Evolutionary conservation across 306 rosid species (phyloP), one percentile per base, ranked within the genome.

Genomic region (Glycine soja): DNA sequence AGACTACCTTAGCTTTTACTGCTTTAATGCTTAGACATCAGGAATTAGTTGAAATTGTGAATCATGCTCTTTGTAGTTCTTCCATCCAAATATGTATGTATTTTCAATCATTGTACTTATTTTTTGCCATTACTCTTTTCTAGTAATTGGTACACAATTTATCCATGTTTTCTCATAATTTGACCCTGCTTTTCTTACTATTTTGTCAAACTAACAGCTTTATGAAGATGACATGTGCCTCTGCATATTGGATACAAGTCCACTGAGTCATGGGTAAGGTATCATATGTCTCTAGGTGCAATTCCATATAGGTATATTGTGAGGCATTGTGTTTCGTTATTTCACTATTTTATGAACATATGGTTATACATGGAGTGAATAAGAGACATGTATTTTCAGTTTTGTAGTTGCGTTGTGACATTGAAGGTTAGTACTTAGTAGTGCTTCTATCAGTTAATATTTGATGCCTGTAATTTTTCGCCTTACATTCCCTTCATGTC

Each of bases 211-310:
- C 70, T 75, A 88, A 70, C 97, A 93, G 99, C 88, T 95, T 30
- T 90, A 91, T 76, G 99, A 93, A 87, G 97, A 95, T 91, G 95
- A 93, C 75, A 45, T 18, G 65, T 93, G 97, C 92, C 82, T 91
- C 46, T 91, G 97, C 78, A 95, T 95, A 85, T 84, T 95, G 97
- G 99, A 95, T 74, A 84, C 84, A 42, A 90, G 75, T 84, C 99
- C 99, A 5, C 78, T 95, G 89, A 91, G 94, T 91, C 88, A 84
- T 91, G 99, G 99, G 97, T 95, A 95, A 92, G 97, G 95, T 92
- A 89, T 88, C 89, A 86, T 90, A 81, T 75, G 77, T 87, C 62
- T 64, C 81, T 77, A 76, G 77, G 47, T 79, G 86, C 80, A 85
- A 50, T 68, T 78, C 38, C 53, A 65, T 19, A 76, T 61, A 63